Conservation (phyloP, 805 yeast genomes). For the Suhomyces pyralidae region DNA sequence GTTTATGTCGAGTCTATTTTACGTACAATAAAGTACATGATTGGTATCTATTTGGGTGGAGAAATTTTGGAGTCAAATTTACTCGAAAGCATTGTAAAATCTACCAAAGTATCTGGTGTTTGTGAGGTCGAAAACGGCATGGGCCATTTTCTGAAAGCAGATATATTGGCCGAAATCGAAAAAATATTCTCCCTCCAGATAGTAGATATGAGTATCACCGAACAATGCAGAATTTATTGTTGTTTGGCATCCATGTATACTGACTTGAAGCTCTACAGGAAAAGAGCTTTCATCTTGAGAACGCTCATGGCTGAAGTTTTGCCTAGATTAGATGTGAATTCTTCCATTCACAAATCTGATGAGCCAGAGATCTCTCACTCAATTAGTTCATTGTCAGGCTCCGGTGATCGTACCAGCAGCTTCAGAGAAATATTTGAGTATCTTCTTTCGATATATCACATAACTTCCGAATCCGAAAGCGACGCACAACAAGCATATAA, state of each 20-base stretch:
- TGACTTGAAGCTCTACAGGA: conserved; percentile 59
- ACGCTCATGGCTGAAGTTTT: conserved; percentile 55
- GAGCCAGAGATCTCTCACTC: background rate
- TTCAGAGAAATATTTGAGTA: conserved; percentile 45
- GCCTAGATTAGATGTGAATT: conserved; percentile 32
- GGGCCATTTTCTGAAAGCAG: conserved; percentile 26
- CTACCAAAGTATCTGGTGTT: conserved; percentile 19
- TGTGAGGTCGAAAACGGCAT: background rate
- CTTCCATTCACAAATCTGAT: background rate
- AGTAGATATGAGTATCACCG: conserved; percentile 33
- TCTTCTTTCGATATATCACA: conserved; percentile 54
- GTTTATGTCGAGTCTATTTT: conserved; percentile 72
- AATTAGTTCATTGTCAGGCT: conserved; percentile 2
- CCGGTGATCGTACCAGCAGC: conserved; percentile 9
- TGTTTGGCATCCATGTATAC: conserved; percentile 64
- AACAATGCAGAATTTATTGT: conserved; percentile 62
- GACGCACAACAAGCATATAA: conserved; percentile 16
- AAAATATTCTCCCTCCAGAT: conserved; percentile 35
- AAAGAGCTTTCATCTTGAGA: conserved; percentile 65
- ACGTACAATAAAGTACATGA: conserved; percentile 60
- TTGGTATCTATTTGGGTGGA: conserved; percentile 47
- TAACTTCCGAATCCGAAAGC: conserved; percentile 37
- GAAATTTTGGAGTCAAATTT: conserved; percentile 36
- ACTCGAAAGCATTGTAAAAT: conserved; percentile 45
- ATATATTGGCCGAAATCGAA: conserved; percentile 41